These are phyloP conservation scores for Ogataea corticis DNA, from an alignment of 805 yeast species.

Conservation along the genomic window DNA sequence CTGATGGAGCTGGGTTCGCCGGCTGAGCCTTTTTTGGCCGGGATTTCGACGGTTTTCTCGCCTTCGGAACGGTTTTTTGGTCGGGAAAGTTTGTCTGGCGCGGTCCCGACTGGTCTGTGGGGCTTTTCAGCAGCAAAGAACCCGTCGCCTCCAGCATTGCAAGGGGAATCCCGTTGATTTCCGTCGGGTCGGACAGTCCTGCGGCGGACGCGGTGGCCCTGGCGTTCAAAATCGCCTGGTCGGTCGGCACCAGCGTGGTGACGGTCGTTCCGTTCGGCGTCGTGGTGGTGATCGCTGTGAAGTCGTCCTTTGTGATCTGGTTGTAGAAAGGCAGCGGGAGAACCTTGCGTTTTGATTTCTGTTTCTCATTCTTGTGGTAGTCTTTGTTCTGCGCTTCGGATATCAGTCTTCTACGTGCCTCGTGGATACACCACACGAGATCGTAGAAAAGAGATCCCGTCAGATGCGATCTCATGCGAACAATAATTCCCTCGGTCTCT, in stretches of 20 bases:
- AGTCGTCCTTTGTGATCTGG: constrained; percentile 87
- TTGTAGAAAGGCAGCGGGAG: constrained; percentile 87
- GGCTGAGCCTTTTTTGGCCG: neutral
- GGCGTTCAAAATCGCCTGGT: constrained; percentile 67
- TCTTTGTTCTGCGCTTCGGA: constrained; percentile 35
- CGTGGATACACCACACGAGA: constrained; percentile 92
- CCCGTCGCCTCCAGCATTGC: constrained; percentile 79
- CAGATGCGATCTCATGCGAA: constrained; percentile 87
- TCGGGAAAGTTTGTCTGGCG: neutral
- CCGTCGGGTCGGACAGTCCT: constrained; percentile 49
- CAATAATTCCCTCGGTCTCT: constrained; percentile 71
- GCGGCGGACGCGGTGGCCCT: constrained; percentile 57
- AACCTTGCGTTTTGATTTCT: constrained; percentile 36
- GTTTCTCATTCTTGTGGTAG: constrained; percentile 6
- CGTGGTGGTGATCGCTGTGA: constrained; percentile 79
- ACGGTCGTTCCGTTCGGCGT: constrained; percentile 92
- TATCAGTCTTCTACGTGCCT: constrained; percentile 74
- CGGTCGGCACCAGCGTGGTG: constrained; percentile 86
- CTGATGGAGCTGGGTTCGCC: neutral
- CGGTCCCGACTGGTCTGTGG: neutral
- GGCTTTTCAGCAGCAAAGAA: constrained; percentile 39
- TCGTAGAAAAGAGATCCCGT: constrained; percentile 91
- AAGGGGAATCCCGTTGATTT: constrained; percentile 41
- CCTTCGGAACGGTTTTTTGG: neutral
- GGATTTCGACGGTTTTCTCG: constrained; percentile 6